Evolutionary conservation across 1,139 yeast species (phyloP).

Genomic region (Geotrichum klebahnii): DNA sequence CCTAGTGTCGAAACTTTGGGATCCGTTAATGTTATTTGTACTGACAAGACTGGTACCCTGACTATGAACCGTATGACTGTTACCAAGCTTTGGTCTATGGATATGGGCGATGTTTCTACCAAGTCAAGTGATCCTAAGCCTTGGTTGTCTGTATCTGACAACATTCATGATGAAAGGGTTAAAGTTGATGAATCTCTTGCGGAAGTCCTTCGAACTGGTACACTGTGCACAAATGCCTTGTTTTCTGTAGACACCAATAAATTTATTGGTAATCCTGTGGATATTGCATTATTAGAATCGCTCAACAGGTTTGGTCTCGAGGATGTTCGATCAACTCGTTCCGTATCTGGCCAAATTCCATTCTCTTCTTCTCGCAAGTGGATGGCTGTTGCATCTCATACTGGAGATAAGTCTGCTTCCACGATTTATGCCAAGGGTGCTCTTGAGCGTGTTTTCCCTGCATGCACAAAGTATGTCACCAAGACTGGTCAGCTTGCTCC

Average conservation of each 20-base stretch:
- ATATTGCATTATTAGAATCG: slow-evolving; percentile 79
- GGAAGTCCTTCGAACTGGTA: slow-evolving; percentile 59
- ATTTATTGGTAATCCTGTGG: slow-evolving; percentile 88
- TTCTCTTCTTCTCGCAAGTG: slow-evolving; percentile 80
- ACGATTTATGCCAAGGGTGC: slow-evolving; percentile 86
- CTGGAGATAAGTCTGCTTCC: slow-evolving; percentile 52
- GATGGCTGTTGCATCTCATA: slow-evolving; percentile 75
- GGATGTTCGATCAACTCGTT: slow-evolving; percentile 59
- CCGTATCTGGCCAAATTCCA: slow-evolving; percentile 69
- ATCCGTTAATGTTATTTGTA: slow-evolving; percentile 88
- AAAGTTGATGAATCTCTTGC: slow-evolving; percentile 26
- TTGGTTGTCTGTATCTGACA: slow-evolving; percentile 26
- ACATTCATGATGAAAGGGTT: slow-evolving; percentile 22
- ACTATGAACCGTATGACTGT: slow-evolving; percentile 95
- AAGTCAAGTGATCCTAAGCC: slow-evolving; percentile 22
- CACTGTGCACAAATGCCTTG: slow-evolving; percentile 72
- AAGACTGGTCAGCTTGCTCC: slow-evolving; percentile 48
- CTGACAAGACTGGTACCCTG: slow-evolving; percentile 93
- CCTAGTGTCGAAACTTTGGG: slow-evolving; percentile 96
- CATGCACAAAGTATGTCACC: slow-evolving; percentile 58
- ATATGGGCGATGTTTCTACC: slow-evolving; percentile 50
- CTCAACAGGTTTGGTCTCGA: slow-evolving; percentile 65
- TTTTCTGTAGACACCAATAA: slow-evolving; percentile 62
- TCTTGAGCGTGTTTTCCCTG: slow-evolving; percentile 62
- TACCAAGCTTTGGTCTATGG: slow-evolving; percentile 77